Evolutionary conservation across 2,329 filamentous ascomycete species (phyloP).

Genomic region (Alternaria sp.): DNA sequence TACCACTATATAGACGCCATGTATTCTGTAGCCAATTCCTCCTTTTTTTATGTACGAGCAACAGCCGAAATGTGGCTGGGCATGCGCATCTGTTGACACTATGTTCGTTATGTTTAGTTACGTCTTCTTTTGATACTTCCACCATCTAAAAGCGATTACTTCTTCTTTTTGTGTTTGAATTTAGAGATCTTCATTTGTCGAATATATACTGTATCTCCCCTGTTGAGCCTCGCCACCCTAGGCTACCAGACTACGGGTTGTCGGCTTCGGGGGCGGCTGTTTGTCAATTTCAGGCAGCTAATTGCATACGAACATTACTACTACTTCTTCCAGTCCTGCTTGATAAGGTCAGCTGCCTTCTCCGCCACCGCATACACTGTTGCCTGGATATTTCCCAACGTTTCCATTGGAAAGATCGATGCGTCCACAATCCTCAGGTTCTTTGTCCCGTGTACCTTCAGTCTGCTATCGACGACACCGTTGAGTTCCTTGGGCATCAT

Average conservation of each 20-base stretch:
- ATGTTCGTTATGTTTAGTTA: too few species aligned
- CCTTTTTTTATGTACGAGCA: too few species aligned
- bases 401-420: slow-evolving; percentile 3
- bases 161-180: too few species aligned
- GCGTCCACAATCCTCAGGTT: slow-evolving; percentile 1
- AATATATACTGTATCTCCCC: too few species aligned
- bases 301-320: not conserved
- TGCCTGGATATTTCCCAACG: slow-evolving; percentile 2
- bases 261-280: not conserved
- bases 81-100: too few species aligned
- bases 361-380: not conserved
- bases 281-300: not conserved
- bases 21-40: too few species aligned
- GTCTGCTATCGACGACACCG: slow-evolving; percentile 1
- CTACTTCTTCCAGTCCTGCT: not conserved
- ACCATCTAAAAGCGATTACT: too few species aligned
- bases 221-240: too few species aligned
- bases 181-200: too few species aligned
- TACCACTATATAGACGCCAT: too few species aligned
- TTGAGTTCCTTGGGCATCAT: not conserved
- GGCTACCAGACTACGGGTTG: not conserved
- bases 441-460: not conserved
- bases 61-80: too few species aligned
- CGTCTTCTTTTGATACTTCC: too few species aligned
- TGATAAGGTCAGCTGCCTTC: slow-evolving; percentile 3